phyloP scores from a whole-genome alignment of 2,329 filamentous ascomycete genomes.

The Hansfordia pulvinata region DNA sequence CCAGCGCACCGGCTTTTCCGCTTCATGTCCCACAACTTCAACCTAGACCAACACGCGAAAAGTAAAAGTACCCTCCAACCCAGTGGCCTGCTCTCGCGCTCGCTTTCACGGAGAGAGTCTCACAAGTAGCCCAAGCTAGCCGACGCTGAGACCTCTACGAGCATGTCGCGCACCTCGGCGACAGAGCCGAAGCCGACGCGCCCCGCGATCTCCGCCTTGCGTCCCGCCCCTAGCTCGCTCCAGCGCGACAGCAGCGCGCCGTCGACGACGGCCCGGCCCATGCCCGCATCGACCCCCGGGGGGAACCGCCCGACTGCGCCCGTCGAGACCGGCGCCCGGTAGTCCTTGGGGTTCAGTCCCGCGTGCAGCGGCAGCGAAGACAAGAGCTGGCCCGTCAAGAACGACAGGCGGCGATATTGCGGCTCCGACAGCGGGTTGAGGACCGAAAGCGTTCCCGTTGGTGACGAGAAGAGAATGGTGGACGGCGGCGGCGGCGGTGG shows the following conservation, averaged over 20 bases:
- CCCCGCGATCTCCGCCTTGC: constrained; percentile 58
- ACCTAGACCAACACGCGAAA: too few relatives aligned
- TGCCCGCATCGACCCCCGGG: constrained; percentile 42
- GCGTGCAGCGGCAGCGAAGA: constrained; percentile 64
- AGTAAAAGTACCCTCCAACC: too few relatives aligned
- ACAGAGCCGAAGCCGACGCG: constrained; percentile 54
- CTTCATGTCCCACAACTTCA: too few relatives aligned
- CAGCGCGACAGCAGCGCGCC: constrained; percentile 63
- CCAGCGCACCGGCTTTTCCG: too few relatives aligned
- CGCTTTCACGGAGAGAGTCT: too few relatives aligned
- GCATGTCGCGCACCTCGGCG: constrained; percentile 46
- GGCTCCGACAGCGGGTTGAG: constrained; percentile 68
- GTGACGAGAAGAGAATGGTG: constrained; percentile 54
- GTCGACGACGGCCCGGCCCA: constrained; percentile 60
- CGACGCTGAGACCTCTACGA: constrained; percentile 38
- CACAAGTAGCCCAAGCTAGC: constrained; percentile 37
- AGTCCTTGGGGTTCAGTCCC: constrained; percentile 72
- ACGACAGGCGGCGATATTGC: constrained; percentile 70
- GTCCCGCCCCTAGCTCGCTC: constrained; percentile 60
- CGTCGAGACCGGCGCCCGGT: constrained; percentile 42
- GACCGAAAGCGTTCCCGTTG: constrained; percentile 63
- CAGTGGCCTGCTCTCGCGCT: too few relatives aligned
- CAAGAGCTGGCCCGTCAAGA: constrained; percentile 66
- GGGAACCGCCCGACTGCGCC: constrained; percentile 26
- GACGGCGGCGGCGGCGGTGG: constrained; percentile 18